Evolutionary conservation across 139 green algal genomes (phyloP).

Genomic region (Asterochloris erici): DNA sequence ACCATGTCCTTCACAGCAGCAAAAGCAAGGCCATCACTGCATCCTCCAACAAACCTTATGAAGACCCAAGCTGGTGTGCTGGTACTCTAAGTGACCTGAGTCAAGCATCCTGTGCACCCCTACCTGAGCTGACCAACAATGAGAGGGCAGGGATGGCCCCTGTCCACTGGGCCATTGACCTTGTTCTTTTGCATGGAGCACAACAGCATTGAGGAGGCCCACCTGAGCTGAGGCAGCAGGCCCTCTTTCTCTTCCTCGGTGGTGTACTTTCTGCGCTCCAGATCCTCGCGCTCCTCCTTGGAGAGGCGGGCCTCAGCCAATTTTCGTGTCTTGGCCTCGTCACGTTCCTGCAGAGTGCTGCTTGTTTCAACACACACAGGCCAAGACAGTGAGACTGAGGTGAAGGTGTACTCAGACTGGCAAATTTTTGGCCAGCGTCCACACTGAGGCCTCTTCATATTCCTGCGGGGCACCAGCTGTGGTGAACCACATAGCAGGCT

Average conservation of each 20-base stretch:
- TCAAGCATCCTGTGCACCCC: too few relatives aligned
- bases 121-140: too few relatives aligned
- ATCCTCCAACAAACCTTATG: too few relatives aligned
- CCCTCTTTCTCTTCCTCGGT: slow-evolving; percentile 42
- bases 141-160: too few relatives aligned
- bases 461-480: background rate
- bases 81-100: too few relatives aligned
- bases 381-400: background rate
- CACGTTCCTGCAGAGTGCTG: slow-evolving; percentile 38
- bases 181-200: background rate
- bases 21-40: too few relatives aligned
- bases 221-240: slow-evolving; percentile 49
- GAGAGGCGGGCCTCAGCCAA: slow-evolving; percentile 50
- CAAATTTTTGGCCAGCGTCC: background rate
- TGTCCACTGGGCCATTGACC: background rate
- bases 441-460: background rate
- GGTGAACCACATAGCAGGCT: background rate
- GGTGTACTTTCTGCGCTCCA: slow-evolving; percentile 47
- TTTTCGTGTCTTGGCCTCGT: slow-evolving; percentile 74
- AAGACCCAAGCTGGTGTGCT: too few relatives aligned
- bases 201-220: background rate
- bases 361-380: background rate
- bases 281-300: slow-evolving; percentile 52
- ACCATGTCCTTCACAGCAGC: too few relatives aligned
- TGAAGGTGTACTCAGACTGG: background rate